Conservation (phyloP, 345 rosid species). For the Aethionema arabicum region DNA sequence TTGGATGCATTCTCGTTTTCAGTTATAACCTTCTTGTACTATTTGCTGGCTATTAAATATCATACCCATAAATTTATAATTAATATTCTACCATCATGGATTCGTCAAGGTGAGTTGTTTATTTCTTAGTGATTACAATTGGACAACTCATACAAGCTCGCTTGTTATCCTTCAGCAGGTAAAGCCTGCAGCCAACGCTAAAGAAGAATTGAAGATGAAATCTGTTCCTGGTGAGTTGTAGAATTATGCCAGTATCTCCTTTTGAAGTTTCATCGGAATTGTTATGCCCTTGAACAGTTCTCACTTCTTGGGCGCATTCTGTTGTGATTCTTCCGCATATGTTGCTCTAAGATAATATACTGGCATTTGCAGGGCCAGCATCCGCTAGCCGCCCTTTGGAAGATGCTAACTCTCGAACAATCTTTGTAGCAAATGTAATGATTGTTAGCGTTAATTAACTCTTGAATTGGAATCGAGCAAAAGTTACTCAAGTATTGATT, state of each 20-base stretch:
- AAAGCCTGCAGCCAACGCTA: conserved; percentile 38
- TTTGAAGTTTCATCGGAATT: background rate
- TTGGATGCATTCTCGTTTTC: conserved; percentile 13
- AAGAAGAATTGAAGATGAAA: conserved; percentile 45
- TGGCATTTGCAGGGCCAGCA: conserved; percentile 48
- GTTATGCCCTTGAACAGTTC: conserved; percentile 1
- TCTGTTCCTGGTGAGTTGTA: conserved; percentile 59
- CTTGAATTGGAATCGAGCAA: background rate
- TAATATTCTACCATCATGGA: background rate
- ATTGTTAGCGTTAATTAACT: conserved; percentile 11
- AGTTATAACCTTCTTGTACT: background rate
- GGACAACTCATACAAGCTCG: conserved; percentile 23
- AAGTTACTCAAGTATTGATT: conserved; percentile 11
- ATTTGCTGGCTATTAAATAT: background rate
- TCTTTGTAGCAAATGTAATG: conserved; percentile 86
- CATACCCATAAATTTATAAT: background rate
- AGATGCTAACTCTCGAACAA: conserved; percentile 85
- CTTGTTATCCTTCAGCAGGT: conserved; percentile 46
- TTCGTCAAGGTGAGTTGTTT: conserved; percentile 13
- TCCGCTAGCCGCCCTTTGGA: conserved; percentile 62
- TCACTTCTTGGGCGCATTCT: conserved; percentile 11
- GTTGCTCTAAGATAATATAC: conserved; percentile 21
- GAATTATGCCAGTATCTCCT: conserved; percentile 6
- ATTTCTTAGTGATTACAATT: background rate
- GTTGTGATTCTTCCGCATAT: background rate